Conservation (phyloP, 306 rosid species). For the Castanospermum australe region DNA sequence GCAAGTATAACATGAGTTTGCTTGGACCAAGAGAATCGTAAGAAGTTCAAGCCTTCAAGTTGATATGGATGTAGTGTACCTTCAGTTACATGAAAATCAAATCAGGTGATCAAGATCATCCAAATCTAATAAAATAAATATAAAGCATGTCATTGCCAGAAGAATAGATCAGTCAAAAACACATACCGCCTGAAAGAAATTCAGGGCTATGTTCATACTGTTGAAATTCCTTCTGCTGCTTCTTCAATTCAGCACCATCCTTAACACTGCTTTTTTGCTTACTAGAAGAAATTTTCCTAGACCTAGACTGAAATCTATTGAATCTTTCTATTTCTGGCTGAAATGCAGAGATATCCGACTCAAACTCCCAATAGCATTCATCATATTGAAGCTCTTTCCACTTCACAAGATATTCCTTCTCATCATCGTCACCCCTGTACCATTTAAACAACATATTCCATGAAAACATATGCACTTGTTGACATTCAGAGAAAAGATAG, state of each 20-base stretch:
- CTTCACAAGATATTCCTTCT: conserved; percentile 65
- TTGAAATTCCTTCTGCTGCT: conserved; percentile 66
- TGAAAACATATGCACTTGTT: neutral
- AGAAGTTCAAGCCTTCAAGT: conserved; percentile 77
- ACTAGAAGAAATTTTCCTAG: conserved; percentile 34
- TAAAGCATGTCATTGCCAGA: neutral
- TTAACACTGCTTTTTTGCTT: conserved; percentile 47
- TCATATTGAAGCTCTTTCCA: conserved; percentile 74
- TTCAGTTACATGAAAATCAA: conserved; percentile 36
- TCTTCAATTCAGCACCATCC: conserved; percentile 45
- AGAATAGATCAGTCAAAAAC: neutral
- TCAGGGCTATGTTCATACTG: conserved; percentile 64
- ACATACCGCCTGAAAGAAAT: conserved; percentile 63
- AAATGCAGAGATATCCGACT: conserved; percentile 66
- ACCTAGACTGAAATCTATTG: conserved; percentile 58
- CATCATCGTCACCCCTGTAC: conserved; percentile 56
- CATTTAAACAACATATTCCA: conserved; percentile 29
- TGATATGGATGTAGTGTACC: conserved; percentile 74
- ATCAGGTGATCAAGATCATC: neutral
- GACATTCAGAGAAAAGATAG: neutral
- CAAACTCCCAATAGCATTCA: conserved; percentile 72
- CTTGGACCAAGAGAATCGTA: conserved; percentile 77
- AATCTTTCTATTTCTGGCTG: conserved; percentile 66
- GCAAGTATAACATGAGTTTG: conserved; percentile 80
- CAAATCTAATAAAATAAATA: neutral